Evolutionary conservation across 352 stramenopile genomes (phyloP), one percentile per base, ranked within the genome.

Genomic region (Globisporangium megalacanthum): DNA sequence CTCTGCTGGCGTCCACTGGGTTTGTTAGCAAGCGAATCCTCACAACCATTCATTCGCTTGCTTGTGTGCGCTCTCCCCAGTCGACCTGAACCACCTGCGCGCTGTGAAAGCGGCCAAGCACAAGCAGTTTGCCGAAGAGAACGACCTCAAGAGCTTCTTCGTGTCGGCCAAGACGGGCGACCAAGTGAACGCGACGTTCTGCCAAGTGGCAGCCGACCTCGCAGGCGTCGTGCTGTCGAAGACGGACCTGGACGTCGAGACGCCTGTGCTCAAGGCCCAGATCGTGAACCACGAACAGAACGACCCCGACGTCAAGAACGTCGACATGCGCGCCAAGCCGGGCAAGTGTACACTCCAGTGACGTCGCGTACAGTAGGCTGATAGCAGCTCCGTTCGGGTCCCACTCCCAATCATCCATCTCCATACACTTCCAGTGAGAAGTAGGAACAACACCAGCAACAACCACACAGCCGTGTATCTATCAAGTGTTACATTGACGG

Each of bases 91-190:
- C 55, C 92, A 98, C 58, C 47, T 98, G 9, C 74, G 92, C 36
- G 83, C 89, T 6, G 92, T 98, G 9, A 92, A 92, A 54, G 75
- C 75, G 4, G 73, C 74, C 52, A 95, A 95, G 56, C 88, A 97
- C 69, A 91, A 96, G 56, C 84, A 94, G 45, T 98, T 98, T 57
- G 92, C 85, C 1, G 88, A 97, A 44, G 91, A 98, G 64, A 97
- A 98, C 73, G 83, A 94, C 55, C 76, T 95, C 58, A 93, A 94
- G 60, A 88, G 79, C 54, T 98, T 91, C 66, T 92, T 96, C 52
- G 79, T 98, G 58, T 98, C 91, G 29, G 94, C 94, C 20, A 98
- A 98, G 70, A 95, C 84, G 0, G 94, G 93, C n/a, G 93, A 98
- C 68, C 72, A 92, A 42, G 80, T 98, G 52, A 95, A 94, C 62